Evolutionary conservation across 1,139 yeast genomes (phyloP).

Genomic region (Diutina catenulata): DNA sequence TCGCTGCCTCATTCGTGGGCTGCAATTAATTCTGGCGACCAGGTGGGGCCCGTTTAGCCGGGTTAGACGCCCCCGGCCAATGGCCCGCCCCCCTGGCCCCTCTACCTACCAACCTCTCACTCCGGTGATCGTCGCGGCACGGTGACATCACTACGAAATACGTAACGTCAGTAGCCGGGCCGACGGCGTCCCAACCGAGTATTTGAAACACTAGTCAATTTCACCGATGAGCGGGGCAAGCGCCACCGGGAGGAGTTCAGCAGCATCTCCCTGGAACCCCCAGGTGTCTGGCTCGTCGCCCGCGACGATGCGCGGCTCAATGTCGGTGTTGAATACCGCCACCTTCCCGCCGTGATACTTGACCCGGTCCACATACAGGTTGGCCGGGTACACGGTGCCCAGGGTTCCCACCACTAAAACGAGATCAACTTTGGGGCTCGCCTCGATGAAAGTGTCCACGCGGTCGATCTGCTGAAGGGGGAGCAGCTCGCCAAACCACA

Average conservation of each 20-base stretch:
- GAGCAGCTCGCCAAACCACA: constrained; percentile 85
- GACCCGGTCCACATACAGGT: constrained; percentile 76
- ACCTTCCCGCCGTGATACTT: constrained; percentile 65
- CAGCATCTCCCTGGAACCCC: constrained; percentile 79
- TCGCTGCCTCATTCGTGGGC: no score
- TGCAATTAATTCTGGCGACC: no score
- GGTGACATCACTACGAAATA: no score
- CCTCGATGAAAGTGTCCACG: constrained; percentile 63
- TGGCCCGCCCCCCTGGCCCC: no score
- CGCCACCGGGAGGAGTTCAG: constrained; percentile 55
- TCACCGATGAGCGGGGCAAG: constrained; percentile 36
- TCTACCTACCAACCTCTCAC: no score
- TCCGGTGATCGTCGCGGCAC: no score
- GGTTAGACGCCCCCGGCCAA: no score
- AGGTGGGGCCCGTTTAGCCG: no score
- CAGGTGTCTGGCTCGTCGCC: constrained; percentile 38
- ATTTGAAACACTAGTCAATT: no score
- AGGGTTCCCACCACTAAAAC: constrained; percentile 79
- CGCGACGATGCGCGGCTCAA: constrained; percentile 29
- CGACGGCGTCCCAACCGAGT: no score
- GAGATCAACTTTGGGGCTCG: constrained; percentile 46
- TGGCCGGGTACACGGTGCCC: constrained; percentile 83
- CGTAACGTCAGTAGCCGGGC: no score
- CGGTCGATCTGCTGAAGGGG: constrained; percentile 49
- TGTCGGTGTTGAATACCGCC: constrained; percentile 71